These are phyloP conservation scores for Metrosideros polymorpha DNA, from an alignment of 441 rosid genomes.

Conservation along the genomic window DNA sequence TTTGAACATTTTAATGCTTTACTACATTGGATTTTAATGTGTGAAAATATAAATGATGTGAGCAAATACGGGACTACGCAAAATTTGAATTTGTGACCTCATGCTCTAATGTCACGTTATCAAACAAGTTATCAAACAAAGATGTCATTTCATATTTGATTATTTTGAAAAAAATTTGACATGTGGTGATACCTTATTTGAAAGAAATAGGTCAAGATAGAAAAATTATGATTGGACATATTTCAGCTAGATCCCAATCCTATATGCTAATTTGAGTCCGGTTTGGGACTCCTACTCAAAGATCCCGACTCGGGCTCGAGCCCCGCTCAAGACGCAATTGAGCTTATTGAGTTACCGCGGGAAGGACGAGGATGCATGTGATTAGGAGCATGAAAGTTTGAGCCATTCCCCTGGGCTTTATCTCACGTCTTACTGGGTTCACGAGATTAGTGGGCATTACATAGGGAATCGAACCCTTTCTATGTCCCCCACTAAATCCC, in stretches of 20 bases:
- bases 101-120: too few relatives aligned
- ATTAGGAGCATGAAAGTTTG: too few relatives aligned
- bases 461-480: fast-evolving
- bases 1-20: neutral
- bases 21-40: neutral
- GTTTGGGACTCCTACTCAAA: neutral
- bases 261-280: neutral
- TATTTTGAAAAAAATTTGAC: neutral
- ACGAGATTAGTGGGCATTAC: neutral
- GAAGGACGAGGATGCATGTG: neutral
- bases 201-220: fast-evolving
- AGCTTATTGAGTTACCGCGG: neutral
- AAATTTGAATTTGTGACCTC: fast-evolving
- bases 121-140: neutral
- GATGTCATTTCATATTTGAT: neutral
- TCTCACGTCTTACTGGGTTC: neutral
- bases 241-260: fast-evolving
- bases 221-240: neutral
- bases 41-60: neutral
- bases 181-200: neutral
- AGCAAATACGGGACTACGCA: fast-evolving
- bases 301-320: too few relatives aligned
- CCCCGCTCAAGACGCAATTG: too few relatives aligned
- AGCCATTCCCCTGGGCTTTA: fast-evolving
- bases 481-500: neutral